Conservation (phyloP, 2,329 filamentous ascomycete genomes). For the Fusarium camptoceras region DNA sequence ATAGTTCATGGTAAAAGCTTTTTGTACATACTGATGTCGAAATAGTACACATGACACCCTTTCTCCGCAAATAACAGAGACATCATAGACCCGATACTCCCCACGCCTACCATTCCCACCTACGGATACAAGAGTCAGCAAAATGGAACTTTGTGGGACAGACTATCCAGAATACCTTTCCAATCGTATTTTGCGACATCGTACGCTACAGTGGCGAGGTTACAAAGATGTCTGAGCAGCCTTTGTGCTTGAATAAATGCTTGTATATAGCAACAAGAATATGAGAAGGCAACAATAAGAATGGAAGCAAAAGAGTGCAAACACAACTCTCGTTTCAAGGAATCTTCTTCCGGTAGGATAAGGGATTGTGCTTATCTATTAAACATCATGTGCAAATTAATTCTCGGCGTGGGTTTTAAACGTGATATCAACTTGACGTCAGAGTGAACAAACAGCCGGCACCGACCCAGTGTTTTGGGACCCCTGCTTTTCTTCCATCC, state of each 20-base stretch:
- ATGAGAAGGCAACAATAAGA: background rate
- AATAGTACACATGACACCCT: constrained; percentile 4
- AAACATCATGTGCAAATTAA: background rate
- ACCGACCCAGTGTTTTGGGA: background rate
- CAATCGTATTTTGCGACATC: background rate
- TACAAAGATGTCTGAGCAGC: background rate
- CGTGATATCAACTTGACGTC: constrained; percentile 2
- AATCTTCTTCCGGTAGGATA: too few relatives aligned
- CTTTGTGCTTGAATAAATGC: background rate
- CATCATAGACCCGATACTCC: constrained; percentile 8
- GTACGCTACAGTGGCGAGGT: too few relatives aligned
- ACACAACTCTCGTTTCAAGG: too few relatives aligned
- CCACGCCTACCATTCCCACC: constrained; percentile 7
- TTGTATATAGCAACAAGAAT: background rate
- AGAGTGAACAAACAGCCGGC: background rate
- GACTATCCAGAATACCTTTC: background rate
- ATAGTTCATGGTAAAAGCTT: too few relatives aligned
- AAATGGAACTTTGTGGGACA: accelerated
- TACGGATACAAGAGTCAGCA: background rate
- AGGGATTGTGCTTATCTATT: background rate
- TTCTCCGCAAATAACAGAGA: constrained; percentile 5
- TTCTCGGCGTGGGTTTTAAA: background rate
- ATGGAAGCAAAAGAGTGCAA: background rate
- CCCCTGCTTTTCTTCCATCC: background rate
- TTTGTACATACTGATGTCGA: background rate